These are phyloP conservation scores for Eucalyptus sp. DNA, from an alignment of 345 rosid genomes.

Conservation along the genomic window DNA sequence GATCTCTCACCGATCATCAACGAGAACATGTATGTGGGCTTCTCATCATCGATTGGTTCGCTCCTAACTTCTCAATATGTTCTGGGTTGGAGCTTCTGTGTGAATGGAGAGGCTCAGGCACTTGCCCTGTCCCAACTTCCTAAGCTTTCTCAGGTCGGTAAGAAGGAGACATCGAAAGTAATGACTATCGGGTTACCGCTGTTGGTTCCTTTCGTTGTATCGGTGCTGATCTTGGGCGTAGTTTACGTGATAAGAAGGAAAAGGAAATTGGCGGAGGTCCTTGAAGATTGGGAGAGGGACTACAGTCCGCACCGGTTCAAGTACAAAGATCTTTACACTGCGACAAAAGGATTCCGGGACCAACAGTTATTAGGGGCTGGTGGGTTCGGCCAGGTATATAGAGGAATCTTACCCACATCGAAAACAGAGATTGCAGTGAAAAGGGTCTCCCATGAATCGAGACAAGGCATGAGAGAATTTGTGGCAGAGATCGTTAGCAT, in stretches of 20 bases:
- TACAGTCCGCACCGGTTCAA: slow-evolving; percentile 44
- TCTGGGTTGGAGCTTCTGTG: slow-evolving; percentile 61
- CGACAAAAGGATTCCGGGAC: slow-evolving; percentile 58
- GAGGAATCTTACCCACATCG: slow-evolving; percentile 35
- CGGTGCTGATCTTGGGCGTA: background rate
- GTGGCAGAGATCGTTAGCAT: slow-evolving; percentile 1
- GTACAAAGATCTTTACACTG: slow-evolving; percentile 46
- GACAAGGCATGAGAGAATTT: too few relatives aligned
- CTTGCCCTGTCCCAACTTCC: slow-evolving; percentile 49
- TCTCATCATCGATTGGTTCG: slow-evolving; percentile 51
- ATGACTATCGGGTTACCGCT: slow-evolving; percentile 40
- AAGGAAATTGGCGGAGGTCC: too few relatives aligned
- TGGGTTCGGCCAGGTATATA: slow-evolving; percentile 63
- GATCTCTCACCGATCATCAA: slow-evolving; percentile 32
- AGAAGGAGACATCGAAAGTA: slow-evolving; percentile 11
- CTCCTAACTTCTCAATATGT: slow-evolving; percentile 16
- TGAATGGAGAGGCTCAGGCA: slow-evolving; percentile 26
- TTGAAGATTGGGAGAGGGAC: too few relatives aligned
- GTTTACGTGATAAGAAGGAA: too few relatives aligned
- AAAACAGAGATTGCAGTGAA: background rate
- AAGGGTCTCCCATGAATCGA: too few relatives aligned
- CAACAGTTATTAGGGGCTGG: slow-evolving; percentile 47
- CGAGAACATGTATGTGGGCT: slow-evolving; percentile 51
- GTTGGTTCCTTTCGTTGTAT: slow-evolving; percentile 7
- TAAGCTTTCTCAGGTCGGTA: slow-evolving; percentile 33